Evolutionary conservation across 1,284 basidiomycete genomes (phyloP), one percentile per base, ranked within the genome.

Genomic region (Volvariella surrecta): DNA sequence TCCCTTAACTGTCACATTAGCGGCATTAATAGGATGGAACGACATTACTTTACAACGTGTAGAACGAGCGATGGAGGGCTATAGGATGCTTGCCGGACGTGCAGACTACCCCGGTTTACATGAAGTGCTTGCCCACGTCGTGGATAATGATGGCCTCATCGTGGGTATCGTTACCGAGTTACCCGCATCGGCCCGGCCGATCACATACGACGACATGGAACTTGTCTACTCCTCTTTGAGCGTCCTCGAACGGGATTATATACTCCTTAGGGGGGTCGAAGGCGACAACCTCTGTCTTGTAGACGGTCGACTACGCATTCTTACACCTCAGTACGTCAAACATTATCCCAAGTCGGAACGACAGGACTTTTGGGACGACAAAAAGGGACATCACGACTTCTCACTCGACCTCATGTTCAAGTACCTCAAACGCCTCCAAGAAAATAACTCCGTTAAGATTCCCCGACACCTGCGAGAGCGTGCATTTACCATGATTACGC

Each of bases 111-210:
- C 24, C 11, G 24, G 24, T 11, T 11, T 28, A 6, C 72, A 64
- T 40, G 61, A 66, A 24, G 54, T 71, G 31, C 49, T 72, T 21
- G 73, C 65, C 4, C 72, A 74, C 45, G 52, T 76, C n/a, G 52
- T 68, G 19, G 58, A 63, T 35, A 45, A 50, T 15, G 60, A 66
- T 35, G 64, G 61, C 1, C 48, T 53, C 8, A 50, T 75, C 4
- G 54, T 71, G 21, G 73, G 74, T 1, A 46, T 76, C 22, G 64
- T 76, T 43, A 61, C 58, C 28, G 73, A 74, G 11, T 28, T 28
- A 47, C 54, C 66, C 11, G 54, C 59, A 4, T 45, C 60, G 40
- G 74, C 73, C 43, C 58, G 74, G 40, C 44, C 55, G 19, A 45
- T 64, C 3, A 51, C 59, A 37, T 51, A 53, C 17, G 50, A 55